phyloP scores from a whole-genome alignment of 192 early-diverging fungal genomes.

The Gigaspora rosea region DNA sequence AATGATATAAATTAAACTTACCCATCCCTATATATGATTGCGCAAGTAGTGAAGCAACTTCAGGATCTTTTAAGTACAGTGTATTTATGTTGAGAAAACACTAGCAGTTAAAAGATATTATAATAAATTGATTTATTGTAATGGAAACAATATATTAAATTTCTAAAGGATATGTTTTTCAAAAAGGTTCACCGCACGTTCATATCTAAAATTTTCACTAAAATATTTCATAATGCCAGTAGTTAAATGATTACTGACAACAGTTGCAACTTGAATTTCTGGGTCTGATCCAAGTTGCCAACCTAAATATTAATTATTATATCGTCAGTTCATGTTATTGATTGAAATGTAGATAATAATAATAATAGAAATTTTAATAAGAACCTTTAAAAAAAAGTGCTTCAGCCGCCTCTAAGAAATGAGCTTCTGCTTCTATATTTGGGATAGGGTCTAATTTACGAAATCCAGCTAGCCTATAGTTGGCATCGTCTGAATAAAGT shows the following conservation, averaged over 20 bases:
- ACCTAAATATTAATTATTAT: conserved; percentile 40
- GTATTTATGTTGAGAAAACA: conserved; percentile 38
- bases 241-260: conserved; percentile 84
- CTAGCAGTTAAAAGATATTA: not conserved
- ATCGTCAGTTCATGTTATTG: too few species aligned
- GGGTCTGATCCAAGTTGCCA: conserved; percentile 94
- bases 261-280: conserved; percentile 93
- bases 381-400: conserved; percentile 85
- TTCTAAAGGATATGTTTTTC: conserved; percentile 53
- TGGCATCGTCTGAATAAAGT: conserved; percentile 85
- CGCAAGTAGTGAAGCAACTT: conserved; percentile 88
- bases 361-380: not conserved
- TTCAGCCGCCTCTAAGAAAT: conserved; percentile 83
- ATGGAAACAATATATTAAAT: not conserved
- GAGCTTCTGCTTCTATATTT: conserved; percentile 67
- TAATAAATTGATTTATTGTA: conserved; percentile 3
- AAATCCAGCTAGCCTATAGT: conserved; percentile 85
- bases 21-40: conserved; percentile 70
- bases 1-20: conserved; percentile 3
- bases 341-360: too few species aligned
- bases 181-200: conserved; percentile 81
- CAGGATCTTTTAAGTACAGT: conserved; percentile 77
- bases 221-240: conserved; percentile 93
- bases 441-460: conserved; percentile 89
- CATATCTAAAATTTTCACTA: conserved; percentile 75